phyloP scores from a whole-genome alignment of 1,284 basidiomycete species.

The Trametes hirsuta region DNA sequence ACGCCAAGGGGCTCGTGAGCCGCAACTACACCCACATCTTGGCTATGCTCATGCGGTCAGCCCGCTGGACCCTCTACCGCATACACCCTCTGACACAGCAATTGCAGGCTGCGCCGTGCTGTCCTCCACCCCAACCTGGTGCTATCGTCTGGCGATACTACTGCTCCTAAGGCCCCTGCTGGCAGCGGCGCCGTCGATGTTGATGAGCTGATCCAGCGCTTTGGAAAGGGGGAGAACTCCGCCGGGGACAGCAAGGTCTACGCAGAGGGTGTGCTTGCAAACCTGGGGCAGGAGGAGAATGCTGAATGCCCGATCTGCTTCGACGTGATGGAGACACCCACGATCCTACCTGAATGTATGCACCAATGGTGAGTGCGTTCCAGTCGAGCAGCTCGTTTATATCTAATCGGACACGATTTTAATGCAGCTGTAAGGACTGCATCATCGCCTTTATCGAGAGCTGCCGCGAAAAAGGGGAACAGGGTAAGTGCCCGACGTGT shows the following conservation, averaged over 20 bases:
- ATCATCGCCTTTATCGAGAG: constrained; percentile 69
- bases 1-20: constrained; percentile 76
- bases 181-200: constrained; percentile 55
- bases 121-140: constrained; percentile 86
- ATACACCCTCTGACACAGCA: not conserved
- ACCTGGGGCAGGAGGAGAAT: constrained; percentile 51
- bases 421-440: constrained; percentile 79
- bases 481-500: constrained; percentile 75
- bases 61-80: constrained; percentile 5
- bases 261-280: constrained; percentile 68
- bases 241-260: constrained; percentile 48
- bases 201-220: constrained; percentile 64
- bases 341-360: constrained; percentile 78
- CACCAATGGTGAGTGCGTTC: constrained; percentile 65
- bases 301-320: constrained; percentile 85
- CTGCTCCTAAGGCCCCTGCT: constrained; percentile 23
- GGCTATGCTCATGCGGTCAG: constrained; percentile 88
- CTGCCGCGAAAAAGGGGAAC: constrained; percentile 67
- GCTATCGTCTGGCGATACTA: constrained; percentile 37
- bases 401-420: not conserved
- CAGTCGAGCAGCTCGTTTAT: not conserved
- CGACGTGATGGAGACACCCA: constrained; percentile 69
- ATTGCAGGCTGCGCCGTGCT: constrained; percentile 75
- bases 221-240: constrained; percentile 48
- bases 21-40: constrained; percentile 91